These are phyloP conservation scores for Fusarium ramigenum DNA, from an alignment of 2,329 filamentous ascomycete genomes.

Conservation along the genomic window DNA sequence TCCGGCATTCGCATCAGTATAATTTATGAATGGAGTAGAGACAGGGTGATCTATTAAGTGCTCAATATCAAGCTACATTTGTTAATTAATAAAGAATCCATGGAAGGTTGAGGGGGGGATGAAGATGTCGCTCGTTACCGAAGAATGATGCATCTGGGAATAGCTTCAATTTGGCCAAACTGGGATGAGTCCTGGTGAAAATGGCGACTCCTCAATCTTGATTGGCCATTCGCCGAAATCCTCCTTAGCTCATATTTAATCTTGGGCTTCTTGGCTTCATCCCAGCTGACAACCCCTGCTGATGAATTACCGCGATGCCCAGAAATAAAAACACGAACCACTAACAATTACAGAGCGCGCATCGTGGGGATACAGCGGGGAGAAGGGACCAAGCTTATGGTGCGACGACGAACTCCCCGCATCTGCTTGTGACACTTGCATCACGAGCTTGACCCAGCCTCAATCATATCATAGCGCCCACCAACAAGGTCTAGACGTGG, in stretches of 20 bases:
- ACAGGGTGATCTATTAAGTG: too few species aligned
- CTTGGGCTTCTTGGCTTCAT: not conserved
- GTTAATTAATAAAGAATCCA: too few species aligned
- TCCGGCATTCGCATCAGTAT: not conserved
- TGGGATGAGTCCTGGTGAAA: not conserved
- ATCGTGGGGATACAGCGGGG: not conserved
- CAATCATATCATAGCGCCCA: slow-evolving; percentile 1
- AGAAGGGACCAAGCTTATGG: not conserved
- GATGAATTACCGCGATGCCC: slow-evolving; percentile 6
- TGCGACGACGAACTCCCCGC: not conserved
- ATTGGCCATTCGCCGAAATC: not conserved
- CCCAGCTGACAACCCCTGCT: slow-evolving; percentile 25
- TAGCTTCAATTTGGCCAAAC: not conserved
- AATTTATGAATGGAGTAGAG: fast-evolving
- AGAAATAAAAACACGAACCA: not conserved
- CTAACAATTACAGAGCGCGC: not conserved
- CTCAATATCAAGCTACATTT: fast-evolving
- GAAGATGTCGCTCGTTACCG: fast-evolving
- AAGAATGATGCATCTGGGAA: not conserved
- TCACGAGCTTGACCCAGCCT: slow-evolving; percentile 13
- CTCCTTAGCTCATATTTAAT: not conserved
- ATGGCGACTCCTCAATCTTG: fast-evolving
- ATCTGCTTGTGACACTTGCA: not conserved
- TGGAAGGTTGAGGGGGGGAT: too few species aligned
- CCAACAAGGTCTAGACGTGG: not conserved